Conservation (phyloP, 345 rosid species). For the Durio zibethinus region DNA sequence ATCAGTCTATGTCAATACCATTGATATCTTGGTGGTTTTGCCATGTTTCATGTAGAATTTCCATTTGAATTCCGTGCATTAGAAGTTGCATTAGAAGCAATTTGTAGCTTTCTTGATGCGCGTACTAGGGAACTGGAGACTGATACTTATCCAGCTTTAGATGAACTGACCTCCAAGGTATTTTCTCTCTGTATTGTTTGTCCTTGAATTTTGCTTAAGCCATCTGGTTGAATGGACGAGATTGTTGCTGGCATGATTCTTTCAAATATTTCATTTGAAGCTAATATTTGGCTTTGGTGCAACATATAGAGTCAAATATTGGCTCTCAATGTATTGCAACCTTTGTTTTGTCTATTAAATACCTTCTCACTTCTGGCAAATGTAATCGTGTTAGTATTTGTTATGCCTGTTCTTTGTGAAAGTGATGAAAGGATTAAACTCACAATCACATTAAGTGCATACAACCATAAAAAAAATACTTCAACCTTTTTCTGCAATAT, state of each 20-base stretch:
- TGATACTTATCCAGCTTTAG: constrained; percentile 56
- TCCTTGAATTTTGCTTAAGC: not conserved
- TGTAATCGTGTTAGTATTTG: not conserved
- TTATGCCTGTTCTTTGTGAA: not conserved
- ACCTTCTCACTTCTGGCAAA: not conserved
- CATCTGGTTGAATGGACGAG: not conserved
- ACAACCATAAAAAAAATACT: not conserved
- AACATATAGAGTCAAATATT: not conserved
- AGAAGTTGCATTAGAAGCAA: constrained; percentile 57
- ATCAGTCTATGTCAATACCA: not conserved
- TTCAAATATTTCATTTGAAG: not conserved
- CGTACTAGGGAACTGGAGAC: constrained; percentile 52
- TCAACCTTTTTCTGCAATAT: not conserved
- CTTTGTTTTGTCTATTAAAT: not conserved
- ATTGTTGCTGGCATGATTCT: not conserved
- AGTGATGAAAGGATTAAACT: not conserved
- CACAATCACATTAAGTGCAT: not conserved
- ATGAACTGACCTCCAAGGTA: constrained; percentile 58
- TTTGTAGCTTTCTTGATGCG: constrained; percentile 63
- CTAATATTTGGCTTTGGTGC: not conserved
- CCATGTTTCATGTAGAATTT: constrained; percentile 33
- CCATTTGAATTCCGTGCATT: constrained; percentile 60
- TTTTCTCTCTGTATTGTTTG: not conserved
- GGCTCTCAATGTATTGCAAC: not conserved
- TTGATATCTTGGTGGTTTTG: constrained; percentile 2